Percentiles rank a stretch among this genome's conserved stretches.
Conservation (phyloP, 176 grass and related monocot species). For the Oryza meyeriana region DNA sequence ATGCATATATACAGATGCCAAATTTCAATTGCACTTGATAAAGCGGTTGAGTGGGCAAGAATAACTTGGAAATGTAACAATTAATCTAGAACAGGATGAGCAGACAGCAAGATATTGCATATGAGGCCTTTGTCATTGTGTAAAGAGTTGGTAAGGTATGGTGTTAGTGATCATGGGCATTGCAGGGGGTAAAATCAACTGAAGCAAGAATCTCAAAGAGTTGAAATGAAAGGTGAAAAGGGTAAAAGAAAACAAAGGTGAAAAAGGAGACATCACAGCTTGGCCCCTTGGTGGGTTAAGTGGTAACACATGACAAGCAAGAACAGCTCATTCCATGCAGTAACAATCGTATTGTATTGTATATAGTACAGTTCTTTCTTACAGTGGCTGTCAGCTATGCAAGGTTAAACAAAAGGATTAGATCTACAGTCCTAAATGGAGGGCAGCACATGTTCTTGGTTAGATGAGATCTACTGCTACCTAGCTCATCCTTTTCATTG, state of each 20-base stretch:
- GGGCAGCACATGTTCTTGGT: constrained; percentile 39
- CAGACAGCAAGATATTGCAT: constrained; percentile 1
- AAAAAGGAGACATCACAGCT: constrained; percentile 31
- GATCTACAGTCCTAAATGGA: constrained; percentile 37
- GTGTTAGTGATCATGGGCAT: constrained; percentile 25
- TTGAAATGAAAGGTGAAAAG: constrained; percentile 43
- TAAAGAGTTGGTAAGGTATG: background rate
- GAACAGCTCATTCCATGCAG: constrained; percentile 32
- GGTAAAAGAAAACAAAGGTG: constrained; percentile 30
- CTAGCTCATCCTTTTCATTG: constrained; percentile 26
- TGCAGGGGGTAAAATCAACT: constrained; percentile 19
- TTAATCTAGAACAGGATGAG: constrained; percentile 13
- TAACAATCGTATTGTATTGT: background rate
- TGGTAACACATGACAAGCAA: constrained; percentile 41
- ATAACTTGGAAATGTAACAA: constrained; percentile 47
- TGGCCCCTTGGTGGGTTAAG: constrained; percentile 21
- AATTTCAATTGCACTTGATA: background rate
- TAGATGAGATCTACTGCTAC: constrained; percentile 44
- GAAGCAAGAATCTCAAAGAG: constrained; percentile 37
- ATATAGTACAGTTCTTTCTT: constrained; percentile 7
- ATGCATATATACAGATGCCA: background rate
- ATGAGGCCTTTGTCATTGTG: background rate
- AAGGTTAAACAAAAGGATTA: constrained; percentile 49
- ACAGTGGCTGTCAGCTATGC: background rate
- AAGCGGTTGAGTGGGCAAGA: constrained; percentile 11